Evolutionary conservation across 106 monocot genomes (phyloP).

Genomic region (Amphibolis antarctica): DNA sequence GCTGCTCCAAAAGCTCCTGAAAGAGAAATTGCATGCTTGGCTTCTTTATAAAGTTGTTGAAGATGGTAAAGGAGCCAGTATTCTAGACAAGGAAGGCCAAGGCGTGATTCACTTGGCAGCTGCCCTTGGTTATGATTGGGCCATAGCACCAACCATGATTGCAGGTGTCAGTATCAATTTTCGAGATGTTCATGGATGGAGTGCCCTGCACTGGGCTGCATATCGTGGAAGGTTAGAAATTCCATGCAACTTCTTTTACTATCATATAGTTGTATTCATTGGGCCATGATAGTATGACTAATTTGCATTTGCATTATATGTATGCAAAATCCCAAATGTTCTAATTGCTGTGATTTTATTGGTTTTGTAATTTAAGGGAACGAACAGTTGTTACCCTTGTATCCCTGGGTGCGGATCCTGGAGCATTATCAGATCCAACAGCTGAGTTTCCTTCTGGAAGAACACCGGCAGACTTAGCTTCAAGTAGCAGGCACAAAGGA

Average conservation of each 20-base stretch:
- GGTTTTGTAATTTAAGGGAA: conserved; percentile 37
- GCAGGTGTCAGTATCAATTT: conserved; percentile 81
- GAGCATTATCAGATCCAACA: conserved; percentile 81
- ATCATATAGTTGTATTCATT: too few relatives aligned
- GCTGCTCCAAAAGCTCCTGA: conserved; percentile 37
- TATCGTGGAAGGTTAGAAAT: conserved; percentile 64
- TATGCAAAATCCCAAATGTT: not conserved
- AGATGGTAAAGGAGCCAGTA: conserved; percentile 64
- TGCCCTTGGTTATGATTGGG: conserved; percentile 96
- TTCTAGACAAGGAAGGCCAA: conserved; percentile 74
- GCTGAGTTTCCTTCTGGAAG: conserved; percentile 72
- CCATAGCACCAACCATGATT: conserved; percentile 46
- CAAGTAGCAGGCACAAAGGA: conserved; percentile 84
- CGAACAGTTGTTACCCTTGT: conserved; percentile 54
- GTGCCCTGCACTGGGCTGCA: conserved; percentile 96
- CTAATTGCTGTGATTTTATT: not conserved
- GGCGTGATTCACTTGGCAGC: conserved; percentile 86
- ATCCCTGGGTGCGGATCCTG: conserved; percentile 56
- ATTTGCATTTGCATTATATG: not conserved
- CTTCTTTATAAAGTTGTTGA: conserved; percentile 62
- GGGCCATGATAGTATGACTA: not conserved
- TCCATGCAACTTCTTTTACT: not conserved
- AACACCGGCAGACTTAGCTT: conserved; percentile 94
- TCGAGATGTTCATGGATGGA: conserved; percentile 84
- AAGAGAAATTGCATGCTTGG: conserved; percentile 67